Evolutionary conservation across 2,329 filamentous ascomycete genomes (phyloP).

Genomic region (Raffaelea deltoideospora): DNA sequence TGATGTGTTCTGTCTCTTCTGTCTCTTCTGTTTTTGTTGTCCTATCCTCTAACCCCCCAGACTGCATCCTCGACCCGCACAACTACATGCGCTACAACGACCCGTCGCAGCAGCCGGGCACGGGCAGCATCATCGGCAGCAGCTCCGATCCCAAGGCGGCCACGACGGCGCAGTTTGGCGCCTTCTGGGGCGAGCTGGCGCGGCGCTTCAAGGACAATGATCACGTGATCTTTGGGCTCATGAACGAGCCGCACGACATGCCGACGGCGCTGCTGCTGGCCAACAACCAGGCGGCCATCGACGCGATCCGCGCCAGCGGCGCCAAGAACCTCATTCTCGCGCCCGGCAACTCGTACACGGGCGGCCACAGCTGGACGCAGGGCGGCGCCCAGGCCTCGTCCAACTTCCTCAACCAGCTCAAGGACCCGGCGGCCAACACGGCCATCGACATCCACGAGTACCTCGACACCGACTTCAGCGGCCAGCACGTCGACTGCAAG

Average conservation of each 20-base stretch:
- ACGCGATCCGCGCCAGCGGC: constrained; percentile 25
- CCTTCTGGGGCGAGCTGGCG: constrained; percentile 33
- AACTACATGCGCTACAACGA: constrained; percentile 41
- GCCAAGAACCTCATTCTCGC: constrained; percentile 32
- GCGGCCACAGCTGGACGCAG: constrained; percentile 30
- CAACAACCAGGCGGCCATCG: constrained; percentile 31
- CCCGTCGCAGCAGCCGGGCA: constrained; percentile 29
- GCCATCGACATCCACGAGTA: constrained; percentile 37
- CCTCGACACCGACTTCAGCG: constrained; percentile 32
- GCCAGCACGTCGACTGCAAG: constrained; percentile 25
- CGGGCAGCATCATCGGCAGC: constrained; percentile 33
- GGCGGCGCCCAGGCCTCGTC: constrained; percentile 21
- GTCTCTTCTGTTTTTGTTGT: too few relatives aligned
- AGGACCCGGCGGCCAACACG: constrained; percentile 30
- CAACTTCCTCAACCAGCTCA: constrained; percentile 23
- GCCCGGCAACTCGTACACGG: constrained; percentile 33
- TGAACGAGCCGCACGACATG: constrained; percentile 38
- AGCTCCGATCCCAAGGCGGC: constrained; percentile 25
- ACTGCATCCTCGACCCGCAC: constrained; percentile 34
- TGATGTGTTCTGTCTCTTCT: too few relatives aligned
- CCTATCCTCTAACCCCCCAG: too few relatives aligned
- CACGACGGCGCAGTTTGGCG: constrained; percentile 29
- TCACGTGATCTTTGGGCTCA: constrained; percentile 33
- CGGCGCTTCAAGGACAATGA: constrained; percentile 27
- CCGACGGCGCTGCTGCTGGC: constrained; percentile 25